Percentiles rank a stretch among this genome's conserved stretches.
phyloP scores from a whole-genome alignment of 2,329 filamentous ascomycete genomes.

The Arthrobotrys musiformis region DNA sequence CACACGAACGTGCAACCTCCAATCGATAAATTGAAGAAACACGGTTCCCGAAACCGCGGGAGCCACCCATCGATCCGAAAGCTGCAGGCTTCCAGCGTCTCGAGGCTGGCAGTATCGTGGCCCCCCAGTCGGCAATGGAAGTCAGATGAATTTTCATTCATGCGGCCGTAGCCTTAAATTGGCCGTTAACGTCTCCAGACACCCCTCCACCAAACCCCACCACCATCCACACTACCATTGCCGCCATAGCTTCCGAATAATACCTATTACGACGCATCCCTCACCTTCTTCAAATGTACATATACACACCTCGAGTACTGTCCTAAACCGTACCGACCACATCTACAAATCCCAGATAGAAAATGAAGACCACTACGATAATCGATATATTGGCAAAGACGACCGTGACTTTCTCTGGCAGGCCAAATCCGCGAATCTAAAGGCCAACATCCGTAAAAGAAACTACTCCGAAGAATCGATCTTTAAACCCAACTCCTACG shows the following conservation, averaged over 20 bases:
- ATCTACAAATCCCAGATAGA: not conserved
- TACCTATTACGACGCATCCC: conserved; percentile 2
- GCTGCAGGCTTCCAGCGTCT: conserved; percentile 33
- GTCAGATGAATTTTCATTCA: conserved; percentile 54
- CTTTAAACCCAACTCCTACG: conserved; percentile 37
- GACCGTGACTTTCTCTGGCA: conserved; percentile 26
- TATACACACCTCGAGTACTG: not conserved
- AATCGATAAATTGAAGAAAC: not conserved
- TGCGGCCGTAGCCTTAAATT: conserved; percentile 55
- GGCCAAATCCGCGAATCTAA: conserved; percentile 30
- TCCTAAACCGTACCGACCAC: conserved; percentile 3
- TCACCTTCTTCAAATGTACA: not conserved
- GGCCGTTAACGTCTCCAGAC: conserved; percentile 47
- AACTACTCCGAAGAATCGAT: conserved; percentile 43
- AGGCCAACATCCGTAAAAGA: conserved; percentile 5
- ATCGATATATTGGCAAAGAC: conserved; percentile 19
- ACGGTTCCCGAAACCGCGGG: not conserved
- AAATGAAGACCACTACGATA: not conserved
- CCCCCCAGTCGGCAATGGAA: conserved; percentile 51
- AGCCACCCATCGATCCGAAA: conserved; percentile 14
- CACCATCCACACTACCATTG: conserved; percentile 7
- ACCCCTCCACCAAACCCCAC: conserved; percentile 19
- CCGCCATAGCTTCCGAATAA: conserved; percentile 10
- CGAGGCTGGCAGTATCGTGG: conserved; percentile 39
- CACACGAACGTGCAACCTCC: not conserved